Evolutionary conservation across 306 rosid genomes (phyloP), one percentile per base, ranked within the genome.

Genomic region (Sesbania bispinosa): DNA sequence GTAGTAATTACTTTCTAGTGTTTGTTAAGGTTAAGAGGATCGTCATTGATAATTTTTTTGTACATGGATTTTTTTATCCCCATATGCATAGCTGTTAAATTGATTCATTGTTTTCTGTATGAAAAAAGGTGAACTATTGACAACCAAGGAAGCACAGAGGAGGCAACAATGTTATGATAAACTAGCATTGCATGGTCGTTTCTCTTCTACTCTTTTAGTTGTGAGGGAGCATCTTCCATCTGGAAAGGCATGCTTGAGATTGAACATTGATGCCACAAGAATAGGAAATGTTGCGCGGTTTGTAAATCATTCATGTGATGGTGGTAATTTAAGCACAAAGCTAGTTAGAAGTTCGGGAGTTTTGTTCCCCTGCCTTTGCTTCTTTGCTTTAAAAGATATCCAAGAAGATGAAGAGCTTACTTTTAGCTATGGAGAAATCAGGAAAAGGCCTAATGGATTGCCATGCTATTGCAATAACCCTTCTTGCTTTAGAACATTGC

Each of bases 171-270:
- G 36, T 14, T 88, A 93, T 4, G 97, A 90, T 61, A 82, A 80
- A 35, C 79, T 72, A 21, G 54, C 88, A 30, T 74, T 18, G 1
- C 69, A 33, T 7, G 91, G 82, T 33, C 64, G 19, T 47, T 88
- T 81, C 75, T 74, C 92, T 72, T 82, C 90, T 9, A 96, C 97
- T 36, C 97, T 93, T 74, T 75, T 93, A 74, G 96, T 90, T 29
- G 90, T 93, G 42, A 88, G 97, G 80, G 97, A 93, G 88, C 97
- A 93, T 79, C 89, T 93, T 61, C 98, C 97, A 52, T 93, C 98
- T 46, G 89, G 93, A 62, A 88, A 84, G 55, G 90, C 92, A 10
- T 93, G 98, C 42, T 43, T 93, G 78, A 86, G 98, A 73, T 42
- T 85, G 66, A 93, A 93, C 58, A 87, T 93, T 1, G 98, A 93